Percentiles rank a stretch among this genome's conserved stretches.
These are phyloP conservation scores for Lathyrus oleraceus DNA, from an alignment of 306 rosid genomes.

Conservation along the genomic window DNA sequence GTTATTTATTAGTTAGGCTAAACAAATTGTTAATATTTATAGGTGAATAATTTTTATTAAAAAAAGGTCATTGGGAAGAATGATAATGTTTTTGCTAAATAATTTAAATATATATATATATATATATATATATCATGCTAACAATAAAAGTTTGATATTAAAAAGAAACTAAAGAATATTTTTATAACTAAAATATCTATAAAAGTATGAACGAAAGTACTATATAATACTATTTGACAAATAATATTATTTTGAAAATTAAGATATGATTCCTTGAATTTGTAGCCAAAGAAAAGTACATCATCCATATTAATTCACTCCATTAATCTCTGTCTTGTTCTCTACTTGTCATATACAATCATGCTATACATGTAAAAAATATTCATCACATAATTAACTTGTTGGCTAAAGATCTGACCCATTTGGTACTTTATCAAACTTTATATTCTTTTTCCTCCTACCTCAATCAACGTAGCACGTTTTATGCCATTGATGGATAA, in stretches of 20 bases:
- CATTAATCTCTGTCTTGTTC: slow-evolving; percentile 32
- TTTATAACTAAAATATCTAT: too few relatives aligned
- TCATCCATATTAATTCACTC: background rate
- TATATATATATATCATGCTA: too few relatives aligned
- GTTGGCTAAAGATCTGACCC: slow-evolving; percentile 27
- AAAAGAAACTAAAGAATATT: too few relatives aligned
- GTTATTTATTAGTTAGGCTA: too few relatives aligned
- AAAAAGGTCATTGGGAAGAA: too few relatives aligned
- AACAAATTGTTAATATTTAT: too few relatives aligned
- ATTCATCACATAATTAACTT: slow-evolving; percentile 24
- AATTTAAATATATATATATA: too few relatives aligned
- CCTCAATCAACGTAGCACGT: slow-evolving; percentile 1
- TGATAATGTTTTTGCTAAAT: too few relatives aligned
- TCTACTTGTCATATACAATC: slow-evolving; percentile 41
- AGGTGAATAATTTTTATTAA: too few relatives aligned
- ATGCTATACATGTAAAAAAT: slow-evolving; percentile 24
- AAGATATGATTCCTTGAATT: background rate
- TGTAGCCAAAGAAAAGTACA: background rate
- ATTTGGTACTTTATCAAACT: background rate
- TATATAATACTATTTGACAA: too few relatives aligned
- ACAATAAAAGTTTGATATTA: too few relatives aligned
- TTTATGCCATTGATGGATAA: background rate
- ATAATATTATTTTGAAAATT: background rate
- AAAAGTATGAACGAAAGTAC: too few relatives aligned
- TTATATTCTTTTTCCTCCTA: slow-evolving; percentile 9